phyloP scores from a whole-genome alignment of 192 early-diverging fungal genomes.

The Dimargaris xerosporica region DNA sequence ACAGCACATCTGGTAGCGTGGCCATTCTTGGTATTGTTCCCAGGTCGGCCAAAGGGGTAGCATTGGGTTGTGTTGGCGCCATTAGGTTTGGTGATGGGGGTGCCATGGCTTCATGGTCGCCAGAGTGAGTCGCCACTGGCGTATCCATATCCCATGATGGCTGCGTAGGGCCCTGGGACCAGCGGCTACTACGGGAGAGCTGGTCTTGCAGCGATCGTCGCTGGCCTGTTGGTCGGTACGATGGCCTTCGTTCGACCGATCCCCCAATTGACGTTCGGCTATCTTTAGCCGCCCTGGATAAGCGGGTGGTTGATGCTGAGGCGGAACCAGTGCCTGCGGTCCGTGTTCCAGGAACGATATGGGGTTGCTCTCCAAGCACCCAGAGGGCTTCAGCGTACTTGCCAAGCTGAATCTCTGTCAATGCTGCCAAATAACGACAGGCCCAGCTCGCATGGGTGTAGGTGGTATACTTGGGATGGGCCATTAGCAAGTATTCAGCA shows the following conservation, averaged over 20 bases:
- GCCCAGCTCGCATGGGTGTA: conserved; percentile 7
- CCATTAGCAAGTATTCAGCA: conserved; percentile 1
- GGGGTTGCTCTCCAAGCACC: conserved; percentile 5
- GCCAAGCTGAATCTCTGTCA: neutral
- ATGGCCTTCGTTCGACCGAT: conserved; percentile 3
- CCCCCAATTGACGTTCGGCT: conserved; percentile 5
- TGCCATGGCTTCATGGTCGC: no score
- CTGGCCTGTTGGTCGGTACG: no score
- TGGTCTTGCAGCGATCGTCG: no score
- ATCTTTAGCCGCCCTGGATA: neutral
- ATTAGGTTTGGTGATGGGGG: no score
- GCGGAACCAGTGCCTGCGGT: neutral
- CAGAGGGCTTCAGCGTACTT: conserved; percentile 8
- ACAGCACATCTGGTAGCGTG: no score
- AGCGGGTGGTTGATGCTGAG: neutral
- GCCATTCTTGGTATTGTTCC: no score
- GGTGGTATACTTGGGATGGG: neutral
- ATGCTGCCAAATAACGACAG: conserved; percentile 6
- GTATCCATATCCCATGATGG: no score
- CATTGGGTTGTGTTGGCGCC: no score
- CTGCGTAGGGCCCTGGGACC: no score
- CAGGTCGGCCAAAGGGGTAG: no score
- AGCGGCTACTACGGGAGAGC: no score
- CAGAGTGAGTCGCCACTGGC: no score
- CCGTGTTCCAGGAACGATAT: neutral